These are phyloP conservation scores for Yamadazyma dushanensis DNA, from an alignment of 1,139 yeast genomes.

Conservation along the genomic window DNA sequence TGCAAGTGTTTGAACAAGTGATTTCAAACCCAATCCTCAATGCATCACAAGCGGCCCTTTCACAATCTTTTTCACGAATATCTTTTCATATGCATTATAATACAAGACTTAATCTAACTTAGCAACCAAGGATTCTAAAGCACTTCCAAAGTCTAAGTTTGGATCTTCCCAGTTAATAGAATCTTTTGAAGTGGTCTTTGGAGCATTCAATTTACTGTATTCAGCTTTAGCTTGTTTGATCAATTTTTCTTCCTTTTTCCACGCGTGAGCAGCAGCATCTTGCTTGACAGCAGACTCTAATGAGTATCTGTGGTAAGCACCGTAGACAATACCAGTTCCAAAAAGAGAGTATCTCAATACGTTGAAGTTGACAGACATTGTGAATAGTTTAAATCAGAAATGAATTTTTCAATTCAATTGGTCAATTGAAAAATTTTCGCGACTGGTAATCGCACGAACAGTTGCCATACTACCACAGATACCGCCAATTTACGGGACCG, in stretches of 20 bases:
- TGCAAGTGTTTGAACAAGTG: no score
- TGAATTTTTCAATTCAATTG: conserved; percentile 10
- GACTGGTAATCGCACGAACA: conserved; percentile 2
- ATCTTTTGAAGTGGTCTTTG: conserved; percentile 38
- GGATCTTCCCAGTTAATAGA: conserved; percentile 85
- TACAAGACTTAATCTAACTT: conserved; percentile 35
- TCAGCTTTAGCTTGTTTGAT: conserved; percentile 87
- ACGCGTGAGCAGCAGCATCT: conserved; percentile 59
- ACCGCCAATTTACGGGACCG: no score
- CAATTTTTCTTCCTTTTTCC: conserved; percentile 68
- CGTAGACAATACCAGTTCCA: conserved; percentile 87
- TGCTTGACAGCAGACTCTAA: conserved; percentile 62
- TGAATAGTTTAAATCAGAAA: conserved; percentile 4
- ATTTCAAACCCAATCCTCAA: no score
- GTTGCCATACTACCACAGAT: conserved; percentile 1
- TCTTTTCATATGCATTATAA: conserved; percentile 7
- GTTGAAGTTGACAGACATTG: conserved; percentile 39
- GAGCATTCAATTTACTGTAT: conserved; percentile 67
- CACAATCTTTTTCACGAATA: no score
- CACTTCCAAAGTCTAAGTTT: conserved; percentile 74
- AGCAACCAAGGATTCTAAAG: conserved; percentile 43
- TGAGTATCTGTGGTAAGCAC: conserved; percentile 79
- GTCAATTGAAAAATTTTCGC: conserved; percentile 12
- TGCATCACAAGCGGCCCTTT: no score
- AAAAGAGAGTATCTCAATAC: conserved; percentile 92